Conservation (phyloP, 306 rosid genomes). For the Quercus engelmannii region DNA sequence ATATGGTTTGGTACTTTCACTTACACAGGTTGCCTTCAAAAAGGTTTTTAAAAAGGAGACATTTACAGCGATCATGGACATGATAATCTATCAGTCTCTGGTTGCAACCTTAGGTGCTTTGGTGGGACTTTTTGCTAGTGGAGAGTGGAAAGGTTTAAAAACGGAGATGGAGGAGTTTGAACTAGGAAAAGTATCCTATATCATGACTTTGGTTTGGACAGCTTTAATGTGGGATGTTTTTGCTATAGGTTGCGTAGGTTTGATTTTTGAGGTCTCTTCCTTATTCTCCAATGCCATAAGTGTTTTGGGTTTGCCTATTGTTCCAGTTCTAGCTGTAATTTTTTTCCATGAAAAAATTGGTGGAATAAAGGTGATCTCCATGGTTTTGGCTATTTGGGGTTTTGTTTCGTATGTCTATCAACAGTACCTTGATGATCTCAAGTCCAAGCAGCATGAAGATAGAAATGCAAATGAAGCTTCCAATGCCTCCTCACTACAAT, state of each 20-base stretch:
- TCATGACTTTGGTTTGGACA: slow-evolving; percentile 37
- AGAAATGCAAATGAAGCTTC: too few species aligned
- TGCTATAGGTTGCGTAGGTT: slow-evolving; percentile 33
- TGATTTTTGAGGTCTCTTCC: slow-evolving; percentile 51
- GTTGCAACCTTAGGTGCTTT: slow-evolving; percentile 17
- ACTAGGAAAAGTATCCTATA: slow-evolving; percentile 36
- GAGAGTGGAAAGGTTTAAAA: slow-evolving; percentile 41
- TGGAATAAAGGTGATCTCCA: too few species aligned
- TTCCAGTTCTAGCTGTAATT: too few species aligned
- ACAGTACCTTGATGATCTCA: too few species aligned
- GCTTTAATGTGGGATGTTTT: slow-evolving; percentile 34
- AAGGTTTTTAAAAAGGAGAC: slow-evolving; percentile 38
- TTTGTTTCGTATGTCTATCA: too few species aligned
- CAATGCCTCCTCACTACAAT: too few species aligned
- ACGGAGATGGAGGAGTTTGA: slow-evolving; percentile 36
- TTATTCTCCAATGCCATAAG: slow-evolving; percentile 31
- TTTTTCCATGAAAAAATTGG: too few species aligned
- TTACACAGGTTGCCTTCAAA: slow-evolving; percentile 34
- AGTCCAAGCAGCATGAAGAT: not conserved
- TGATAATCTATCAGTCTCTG: slow-evolving; percentile 18
- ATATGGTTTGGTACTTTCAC: slow-evolving; percentile 25
- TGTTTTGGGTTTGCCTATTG: too few species aligned
- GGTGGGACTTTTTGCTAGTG: slow-evolving; percentile 45
- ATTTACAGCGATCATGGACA: slow-evolving; percentile 28
- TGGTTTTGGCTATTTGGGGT: too few species aligned